phyloP scores from a whole-genome alignment of 805 yeast species.

The Sugiyamaella valdiviana region DNA sequence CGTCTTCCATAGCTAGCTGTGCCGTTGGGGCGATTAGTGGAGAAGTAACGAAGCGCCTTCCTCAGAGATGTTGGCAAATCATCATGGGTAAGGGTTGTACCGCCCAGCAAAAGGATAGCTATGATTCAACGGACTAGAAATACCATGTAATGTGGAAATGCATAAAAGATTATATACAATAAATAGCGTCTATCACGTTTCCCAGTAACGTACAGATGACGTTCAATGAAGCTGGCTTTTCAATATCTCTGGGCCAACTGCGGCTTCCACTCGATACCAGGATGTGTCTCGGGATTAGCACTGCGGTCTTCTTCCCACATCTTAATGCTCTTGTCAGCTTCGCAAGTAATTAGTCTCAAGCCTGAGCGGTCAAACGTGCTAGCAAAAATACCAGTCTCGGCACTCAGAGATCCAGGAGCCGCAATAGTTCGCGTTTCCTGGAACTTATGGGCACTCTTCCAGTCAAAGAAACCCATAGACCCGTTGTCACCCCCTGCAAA shows the following conservation, averaged over 20 bases:
- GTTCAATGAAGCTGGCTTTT: background rate
- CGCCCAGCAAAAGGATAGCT: no score
- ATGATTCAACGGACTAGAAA: no score
- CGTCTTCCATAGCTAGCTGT: background rate
- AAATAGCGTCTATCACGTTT: no score
- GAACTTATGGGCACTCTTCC: constrained; percentile 58
- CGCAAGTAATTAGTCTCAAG: constrained; percentile 73
- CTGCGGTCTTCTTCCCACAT: constrained; percentile 47
- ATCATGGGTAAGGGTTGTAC: background rate
- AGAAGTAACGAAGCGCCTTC: background rate
- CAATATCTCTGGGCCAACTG: background rate
- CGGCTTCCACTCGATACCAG: constrained; percentile 36
- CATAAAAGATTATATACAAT: no score
- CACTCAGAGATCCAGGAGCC: constrained; percentile 63
- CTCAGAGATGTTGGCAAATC: background rate
- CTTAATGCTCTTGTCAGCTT: constrained; percentile 73
- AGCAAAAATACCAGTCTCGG: constrained; percentile 63
- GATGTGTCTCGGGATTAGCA: constrained; percentile 34
- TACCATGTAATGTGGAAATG: no score
- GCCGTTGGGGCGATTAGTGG: background rate
- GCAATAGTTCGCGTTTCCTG: constrained; percentile 50
- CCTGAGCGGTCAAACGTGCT: constrained; percentile 78
- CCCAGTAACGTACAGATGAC: background rate
- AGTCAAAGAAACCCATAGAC: constrained; percentile 67
- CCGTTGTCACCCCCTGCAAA: constrained; percentile 88